phyloP scores from a whole-genome alignment of 116 monocot genomes.

The Trichopus zeylanicus region DNA sequence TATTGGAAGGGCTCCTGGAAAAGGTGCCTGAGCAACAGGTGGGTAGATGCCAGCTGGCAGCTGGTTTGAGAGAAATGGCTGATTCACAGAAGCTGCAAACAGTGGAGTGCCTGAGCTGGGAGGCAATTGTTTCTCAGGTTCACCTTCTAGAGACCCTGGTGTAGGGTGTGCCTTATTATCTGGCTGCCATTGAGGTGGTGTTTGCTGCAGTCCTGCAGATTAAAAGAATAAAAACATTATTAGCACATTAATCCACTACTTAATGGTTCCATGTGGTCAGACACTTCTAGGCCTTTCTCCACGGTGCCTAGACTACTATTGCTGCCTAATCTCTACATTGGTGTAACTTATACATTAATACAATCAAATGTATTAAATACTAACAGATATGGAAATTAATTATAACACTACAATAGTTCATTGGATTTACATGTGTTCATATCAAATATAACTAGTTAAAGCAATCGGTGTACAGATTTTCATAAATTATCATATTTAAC shows the following conservation, averaged over 20 bases:
- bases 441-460: no score
- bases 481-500: no score
- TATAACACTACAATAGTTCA: no score
- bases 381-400: no score
- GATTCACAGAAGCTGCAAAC: conserved; percentile 15
- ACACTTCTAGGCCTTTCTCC: no score
- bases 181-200: conserved; percentile 29
- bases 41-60: conserved; percentile 28
- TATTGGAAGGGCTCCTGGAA: conserved; percentile 27
- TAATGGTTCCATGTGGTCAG: no score
- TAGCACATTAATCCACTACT: no score
- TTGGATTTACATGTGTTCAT: no score
- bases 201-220: conserved; percentile 22
- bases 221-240: not conserved
- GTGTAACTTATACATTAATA: not conserved
- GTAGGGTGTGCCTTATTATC: conserved; percentile 21
- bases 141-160: conserved; percentile 14
- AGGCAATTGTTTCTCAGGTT: conserved; percentile 18
- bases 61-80: conserved; percentile 24
- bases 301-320: no score
- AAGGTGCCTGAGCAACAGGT: conserved; percentile 23
- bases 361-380: not conserved
- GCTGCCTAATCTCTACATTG: no score
- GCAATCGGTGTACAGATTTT: no score
- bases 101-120: conserved; percentile 10